These are phyloP conservation scores for Quercus alba DNA, from an alignment of 306 rosid species.

Conservation along the genomic window DNA sequence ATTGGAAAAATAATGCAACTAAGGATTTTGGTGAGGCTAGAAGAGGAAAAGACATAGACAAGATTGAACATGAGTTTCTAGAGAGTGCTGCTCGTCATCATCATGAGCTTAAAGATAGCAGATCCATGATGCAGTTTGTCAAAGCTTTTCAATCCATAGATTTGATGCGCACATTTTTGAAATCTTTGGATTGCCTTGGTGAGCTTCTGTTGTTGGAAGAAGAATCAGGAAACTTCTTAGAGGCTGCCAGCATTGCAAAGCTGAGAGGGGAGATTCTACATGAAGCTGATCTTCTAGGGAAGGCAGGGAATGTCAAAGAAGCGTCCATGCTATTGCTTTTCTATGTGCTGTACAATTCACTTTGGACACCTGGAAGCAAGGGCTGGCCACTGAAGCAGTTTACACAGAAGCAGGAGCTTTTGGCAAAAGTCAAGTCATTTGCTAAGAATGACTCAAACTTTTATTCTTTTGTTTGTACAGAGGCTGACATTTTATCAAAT, in stretches of 20 bases:
- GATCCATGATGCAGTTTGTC: constrained; percentile 74
- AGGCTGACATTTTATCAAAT: constrained; percentile 44
- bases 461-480: constrained; percentile 36
- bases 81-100: constrained; percentile 61
- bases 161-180: too few species aligned
- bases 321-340: too few species aligned
- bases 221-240: too few species aligned
- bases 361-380: constrained; percentile 59
- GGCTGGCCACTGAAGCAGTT: constrained; percentile 72
- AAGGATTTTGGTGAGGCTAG: constrained; percentile 14
- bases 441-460: constrained; percentile 40
- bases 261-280: too few species aligned
- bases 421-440: constrained; percentile 42
- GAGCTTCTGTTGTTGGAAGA: too few species aligned
- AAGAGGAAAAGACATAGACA: constrained; percentile 21
- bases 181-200: too few species aligned
- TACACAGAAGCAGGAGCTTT: constrained; percentile 38
- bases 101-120: constrained; percentile 34
- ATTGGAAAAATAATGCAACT: constrained; percentile 54
- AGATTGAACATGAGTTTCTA: constrained; percentile 51
- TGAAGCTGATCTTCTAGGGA: too few species aligned
- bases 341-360: too few species aligned
- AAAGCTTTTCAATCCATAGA: too few species aligned
- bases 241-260: too few species aligned
- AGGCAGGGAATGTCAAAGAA: too few species aligned